Evolutionary conservation across 2,329 filamentous ascomycete genomes (phyloP).

Genomic region (Exophiala dermatitidis): DNA sequence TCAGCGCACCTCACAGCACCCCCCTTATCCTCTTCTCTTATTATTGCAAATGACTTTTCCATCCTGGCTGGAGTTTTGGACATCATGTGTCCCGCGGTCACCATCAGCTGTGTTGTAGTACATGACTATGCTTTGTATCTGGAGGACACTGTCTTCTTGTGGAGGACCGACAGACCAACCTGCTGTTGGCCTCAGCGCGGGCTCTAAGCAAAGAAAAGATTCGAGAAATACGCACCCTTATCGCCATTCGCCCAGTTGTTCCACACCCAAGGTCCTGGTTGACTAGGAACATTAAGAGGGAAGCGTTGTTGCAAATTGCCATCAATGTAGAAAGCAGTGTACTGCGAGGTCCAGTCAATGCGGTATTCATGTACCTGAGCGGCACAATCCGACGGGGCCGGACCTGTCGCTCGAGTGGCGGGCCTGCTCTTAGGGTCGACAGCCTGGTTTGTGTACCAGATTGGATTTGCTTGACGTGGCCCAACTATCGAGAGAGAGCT

Average conservation of each 20-base stretch:
- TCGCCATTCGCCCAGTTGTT: slow-evolving; percentile 27
- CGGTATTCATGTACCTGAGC: slow-evolving; percentile 23
- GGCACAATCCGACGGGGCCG: slow-evolving; percentile 19
- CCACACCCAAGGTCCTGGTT: slow-evolving; percentile 24
- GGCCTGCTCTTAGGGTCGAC: slow-evolving; percentile 7
- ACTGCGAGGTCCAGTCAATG: slow-evolving; percentile 23
- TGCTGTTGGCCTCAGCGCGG: slow-evolving; percentile 1
- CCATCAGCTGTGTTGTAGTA: slow-evolving; percentile 21
- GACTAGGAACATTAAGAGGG: slow-evolving; percentile 20
- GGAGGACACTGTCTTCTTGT: slow-evolving; percentile 16
- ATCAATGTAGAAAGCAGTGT: slow-evolving; percentile 25
- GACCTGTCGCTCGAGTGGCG: slow-evolving; percentile 14
- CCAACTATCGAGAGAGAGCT: slow-evolving; percentile 20
- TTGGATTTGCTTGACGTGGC: slow-evolving; percentile 12
- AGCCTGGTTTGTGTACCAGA: slow-evolving; percentile 25
- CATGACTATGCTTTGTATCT: slow-evolving; percentile 25
- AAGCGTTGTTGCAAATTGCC: slow-evolving; percentile 16
- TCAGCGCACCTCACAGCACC: neutral
- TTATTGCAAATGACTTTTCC: neutral
- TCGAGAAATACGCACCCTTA: slow-evolving; percentile 11
- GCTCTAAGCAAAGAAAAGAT: neutral
- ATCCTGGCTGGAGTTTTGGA: neutral
- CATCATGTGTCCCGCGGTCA: neutral
- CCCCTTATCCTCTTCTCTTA: neutral
- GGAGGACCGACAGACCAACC: slow-evolving; percentile 23